Conservation (phyloP, 78 protist species). For the Planoprotostelium fungivorum region DNA sequence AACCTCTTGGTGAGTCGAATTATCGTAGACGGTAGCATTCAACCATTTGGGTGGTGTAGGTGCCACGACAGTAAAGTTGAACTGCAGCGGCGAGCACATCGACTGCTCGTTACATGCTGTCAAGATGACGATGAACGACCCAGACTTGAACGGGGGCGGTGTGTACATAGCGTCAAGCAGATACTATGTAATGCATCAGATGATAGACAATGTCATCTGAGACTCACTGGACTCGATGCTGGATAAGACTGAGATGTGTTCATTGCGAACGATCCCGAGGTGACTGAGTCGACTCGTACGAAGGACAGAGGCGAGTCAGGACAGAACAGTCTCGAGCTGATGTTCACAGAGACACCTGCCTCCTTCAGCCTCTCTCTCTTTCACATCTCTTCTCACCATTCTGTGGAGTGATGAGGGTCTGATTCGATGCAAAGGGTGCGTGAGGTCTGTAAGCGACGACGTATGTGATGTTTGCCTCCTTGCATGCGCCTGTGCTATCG, state of each 20-base stretch:
- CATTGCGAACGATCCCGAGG: background rate
- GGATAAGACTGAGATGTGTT: background rate
- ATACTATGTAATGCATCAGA: background rate
- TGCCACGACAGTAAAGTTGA: background rate
- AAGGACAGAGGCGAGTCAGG: background rate
- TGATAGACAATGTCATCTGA: background rate
- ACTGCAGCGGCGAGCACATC: background rate
- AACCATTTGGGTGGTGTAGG: background rate
- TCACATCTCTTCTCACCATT: no score
- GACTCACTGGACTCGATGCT: background rate
- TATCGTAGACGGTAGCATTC: background rate
- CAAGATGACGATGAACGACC: background rate
- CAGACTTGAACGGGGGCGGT: background rate
- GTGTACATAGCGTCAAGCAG: background rate
- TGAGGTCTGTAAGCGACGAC: background rate
- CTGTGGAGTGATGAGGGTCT: background rate
- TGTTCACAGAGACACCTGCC: background rate
- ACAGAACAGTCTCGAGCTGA: background rate
- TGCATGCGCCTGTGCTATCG: background rate
- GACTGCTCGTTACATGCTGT: background rate
- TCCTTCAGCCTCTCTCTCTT: background rate
- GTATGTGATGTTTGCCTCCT: background rate
- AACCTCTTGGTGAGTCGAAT: no score
- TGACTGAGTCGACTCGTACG: background rate
- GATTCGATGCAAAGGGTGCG: background rate